Evolutionary conservation across 176 grass and related monocot species (phyloP).

Genomic region (Thalia dealbata): DNA sequence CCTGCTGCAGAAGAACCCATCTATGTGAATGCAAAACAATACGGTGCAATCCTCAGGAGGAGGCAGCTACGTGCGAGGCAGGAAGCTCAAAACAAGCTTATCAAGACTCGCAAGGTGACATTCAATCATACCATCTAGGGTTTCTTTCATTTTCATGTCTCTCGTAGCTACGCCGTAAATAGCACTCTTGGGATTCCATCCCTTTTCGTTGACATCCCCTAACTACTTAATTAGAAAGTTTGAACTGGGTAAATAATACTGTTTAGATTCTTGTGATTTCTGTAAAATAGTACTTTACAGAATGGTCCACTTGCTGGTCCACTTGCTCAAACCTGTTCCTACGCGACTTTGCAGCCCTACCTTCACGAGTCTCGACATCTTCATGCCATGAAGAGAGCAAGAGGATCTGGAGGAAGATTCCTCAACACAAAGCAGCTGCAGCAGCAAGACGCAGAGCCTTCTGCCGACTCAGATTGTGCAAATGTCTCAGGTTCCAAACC

Average conservation of each 20-base stretch:
- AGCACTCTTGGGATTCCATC: too few relatives aligned
- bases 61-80: conserved; percentile 74
- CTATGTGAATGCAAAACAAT: conserved; percentile 94
- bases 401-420: conserved; percentile 82
- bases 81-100: conserved; percentile 95
- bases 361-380: conserved; percentile 91
- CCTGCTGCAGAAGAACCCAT: conserved; percentile 75
- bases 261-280: too few relatives aligned
- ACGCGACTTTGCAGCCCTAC: conserved; percentile 30
- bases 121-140: neutral
- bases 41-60: conserved; percentile 85
- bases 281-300: too few relatives aligned
- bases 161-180: too few relatives aligned
- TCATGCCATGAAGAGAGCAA: conserved; percentile 90
- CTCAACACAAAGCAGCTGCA: conserved; percentile 65
- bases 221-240: too few relatives aligned
- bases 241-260: too few relatives aligned
- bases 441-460: conserved; percentile 28
- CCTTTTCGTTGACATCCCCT: too few relatives aligned
- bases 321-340: neutral
- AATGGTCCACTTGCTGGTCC: too few relatives aligned
- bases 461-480: neutral
- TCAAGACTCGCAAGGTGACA: conserved; percentile 72
- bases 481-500: neutral
- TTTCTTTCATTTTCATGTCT: neutral